phyloP scores from a whole-genome alignment of 75 land plant species.

The Cryptomeria japonica region DNA sequence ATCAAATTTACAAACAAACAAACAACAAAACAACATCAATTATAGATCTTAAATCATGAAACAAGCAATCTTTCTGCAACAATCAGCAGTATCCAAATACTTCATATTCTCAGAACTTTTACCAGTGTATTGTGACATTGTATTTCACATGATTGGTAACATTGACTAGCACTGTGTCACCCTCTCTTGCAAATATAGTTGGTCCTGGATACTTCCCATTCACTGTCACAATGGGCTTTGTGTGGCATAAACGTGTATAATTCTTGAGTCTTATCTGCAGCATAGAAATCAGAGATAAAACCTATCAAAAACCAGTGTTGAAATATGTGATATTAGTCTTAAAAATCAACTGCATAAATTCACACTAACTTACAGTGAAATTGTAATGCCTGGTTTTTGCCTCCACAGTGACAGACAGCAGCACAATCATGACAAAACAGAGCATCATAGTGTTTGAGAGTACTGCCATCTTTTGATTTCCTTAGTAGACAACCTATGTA shows the following conservation, averaged over 20 bases:
- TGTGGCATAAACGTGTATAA: background rate
- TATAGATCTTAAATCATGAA: background rate
- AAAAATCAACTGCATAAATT: background rate
- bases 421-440: background rate
- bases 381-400: slow-evolving; percentile 1
- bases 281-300: background rate
- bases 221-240: slow-evolving; percentile 23
- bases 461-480: background rate
- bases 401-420: background rate
- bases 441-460: background rate
- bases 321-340: background rate
- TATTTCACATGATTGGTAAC: slow-evolving; percentile 25
- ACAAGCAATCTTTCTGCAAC: background rate
- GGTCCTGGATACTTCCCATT: slow-evolving; percentile 25
- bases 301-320: background rate
- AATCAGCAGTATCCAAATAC: background rate
- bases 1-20: no score
- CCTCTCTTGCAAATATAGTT: slow-evolving; percentile 19
- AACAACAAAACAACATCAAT: no score
- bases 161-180: slow-evolving; percentile 23
- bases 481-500: background rate
- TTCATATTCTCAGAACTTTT: background rate
- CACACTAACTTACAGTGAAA: background rate
- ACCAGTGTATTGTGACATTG: slow-evolving; percentile 25
- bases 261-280: background rate